phyloP scores from a whole-genome alignment of 805 yeast species.

The Pichia phayaonensis region DNA sequence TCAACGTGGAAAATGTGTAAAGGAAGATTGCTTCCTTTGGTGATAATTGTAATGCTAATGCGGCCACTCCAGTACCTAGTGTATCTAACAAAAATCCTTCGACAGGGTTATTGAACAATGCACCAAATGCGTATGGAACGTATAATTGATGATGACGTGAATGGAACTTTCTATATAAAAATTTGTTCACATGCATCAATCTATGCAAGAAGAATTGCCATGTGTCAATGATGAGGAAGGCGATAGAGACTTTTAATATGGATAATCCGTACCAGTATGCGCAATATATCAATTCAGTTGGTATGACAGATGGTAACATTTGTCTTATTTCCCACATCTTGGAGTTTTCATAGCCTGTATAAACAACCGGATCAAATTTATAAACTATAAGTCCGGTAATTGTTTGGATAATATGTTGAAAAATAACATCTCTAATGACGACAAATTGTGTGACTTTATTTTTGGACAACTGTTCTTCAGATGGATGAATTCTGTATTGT shows the following conservation, averaged over 20 bases:
- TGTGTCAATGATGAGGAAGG: slow-evolving; percentile 74
- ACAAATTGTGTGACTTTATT: slow-evolving; percentile 66
- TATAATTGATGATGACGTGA: slow-evolving; percentile 91
- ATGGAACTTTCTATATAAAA: slow-evolving; percentile 73
- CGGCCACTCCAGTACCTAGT: slow-evolving; percentile 82
- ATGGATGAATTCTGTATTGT: slow-evolving; percentile 82
- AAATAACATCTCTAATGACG: slow-evolving; percentile 72
- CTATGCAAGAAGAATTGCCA: slow-evolving; percentile 95
- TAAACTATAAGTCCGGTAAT: slow-evolving; percentile 53
- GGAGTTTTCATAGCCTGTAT: slow-evolving; percentile 42
- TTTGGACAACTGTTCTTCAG: slow-evolving; percentile 69
- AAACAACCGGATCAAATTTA: slow-evolving; percentile 47
- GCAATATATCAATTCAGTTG: slow-evolving; percentile 41
- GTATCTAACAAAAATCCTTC: slow-evolving; percentile 94
- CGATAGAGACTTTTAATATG: slow-evolving; percentile 44
- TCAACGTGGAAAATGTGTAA: slow-evolving; percentile 84
- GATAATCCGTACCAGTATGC: slow-evolving; percentile 63
- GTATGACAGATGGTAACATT: slow-evolving; percentile 30
- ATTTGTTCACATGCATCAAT: slow-evolving; percentile 75
- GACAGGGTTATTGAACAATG: slow-evolving; percentile 85
- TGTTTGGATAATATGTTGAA: slow-evolving; percentile 83
- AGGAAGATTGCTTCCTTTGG: slow-evolving; percentile 72
- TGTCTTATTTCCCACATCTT: slow-evolving; percentile 41
- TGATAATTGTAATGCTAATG: slow-evolving; percentile 50
- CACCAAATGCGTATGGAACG: slow-evolving; percentile 96